These are phyloP conservation scores for Scopulariopsis brevicaulis DNA, from an alignment of 2,329 filamentous ascomycete species.

Conservation along the genomic window DNA sequence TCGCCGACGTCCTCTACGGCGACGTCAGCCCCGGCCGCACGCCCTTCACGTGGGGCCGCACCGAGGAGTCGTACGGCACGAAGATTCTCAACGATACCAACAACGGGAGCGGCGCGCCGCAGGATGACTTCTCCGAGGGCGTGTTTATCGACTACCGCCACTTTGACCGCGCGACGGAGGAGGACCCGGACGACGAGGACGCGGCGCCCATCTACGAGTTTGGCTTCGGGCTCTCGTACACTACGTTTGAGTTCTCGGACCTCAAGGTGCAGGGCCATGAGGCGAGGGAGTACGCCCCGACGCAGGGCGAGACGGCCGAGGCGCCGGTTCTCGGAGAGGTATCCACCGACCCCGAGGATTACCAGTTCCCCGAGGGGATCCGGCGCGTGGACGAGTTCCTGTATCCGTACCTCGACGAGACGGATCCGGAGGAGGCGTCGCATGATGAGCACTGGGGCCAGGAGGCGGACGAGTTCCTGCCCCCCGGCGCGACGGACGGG, in stretches of 20 bases:
- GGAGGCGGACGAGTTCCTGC: slow-evolving; percentile 46
- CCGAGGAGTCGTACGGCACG: slow-evolving; percentile 55
- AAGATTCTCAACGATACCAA: slow-evolving; percentile 59
- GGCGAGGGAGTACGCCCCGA: slow-evolving; percentile 43
- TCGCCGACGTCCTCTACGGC: slow-evolving; percentile 77
- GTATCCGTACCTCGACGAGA: slow-evolving; percentile 63
- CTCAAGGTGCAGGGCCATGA: slow-evolving; percentile 41
- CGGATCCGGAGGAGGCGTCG: slow-evolving; percentile 44
- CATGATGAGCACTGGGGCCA: slow-evolving; percentile 48
- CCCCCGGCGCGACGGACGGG: slow-evolving; percentile 42
- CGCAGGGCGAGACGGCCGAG: slow-evolving; percentile 46
- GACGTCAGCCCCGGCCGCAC: slow-evolving; percentile 67
- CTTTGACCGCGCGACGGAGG: slow-evolving; percentile 50
- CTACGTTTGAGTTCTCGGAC: slow-evolving; percentile 65
- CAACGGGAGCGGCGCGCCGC: slow-evolving; percentile 54
- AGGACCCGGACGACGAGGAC: slow-evolving; percentile 19
- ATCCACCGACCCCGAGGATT: slow-evolving; percentile 51
- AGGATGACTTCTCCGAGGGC: slow-evolving; percentile 65
- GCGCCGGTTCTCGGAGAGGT: slow-evolving; percentile 52
- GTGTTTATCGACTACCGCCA: slow-evolving; percentile 62
- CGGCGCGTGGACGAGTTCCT: slow-evolving; percentile 43
- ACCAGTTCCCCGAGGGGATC: slow-evolving; percentile 53
- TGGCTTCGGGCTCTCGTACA: slow-evolving; percentile 71
- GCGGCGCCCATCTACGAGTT: slow-evolving; percentile 69
- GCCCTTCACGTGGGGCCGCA: slow-evolving; percentile 69